Percentiles rank a stretch among this genome's conserved stretches.
Evolutionary conservation across 805 yeast genomes (phyloP).

Genomic region (Teunomyces barrocoloradensis): DNA sequence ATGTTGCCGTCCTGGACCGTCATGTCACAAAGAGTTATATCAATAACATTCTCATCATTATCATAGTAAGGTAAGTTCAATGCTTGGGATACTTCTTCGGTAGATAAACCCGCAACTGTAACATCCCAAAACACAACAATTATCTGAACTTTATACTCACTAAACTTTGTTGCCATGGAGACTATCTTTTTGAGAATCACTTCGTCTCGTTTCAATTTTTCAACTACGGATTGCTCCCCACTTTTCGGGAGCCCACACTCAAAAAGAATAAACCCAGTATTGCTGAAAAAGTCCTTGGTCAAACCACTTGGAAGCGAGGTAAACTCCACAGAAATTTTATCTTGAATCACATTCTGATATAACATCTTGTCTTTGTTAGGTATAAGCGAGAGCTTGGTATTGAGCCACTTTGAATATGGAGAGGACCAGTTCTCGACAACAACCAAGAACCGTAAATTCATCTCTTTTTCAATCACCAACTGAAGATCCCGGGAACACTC

Average conservation of each 20-base stretch:
- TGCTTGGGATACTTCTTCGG: conserved; percentile 12
- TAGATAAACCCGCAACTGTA: conserved; percentile 14
- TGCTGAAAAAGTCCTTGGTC: conserved; percentile 36
- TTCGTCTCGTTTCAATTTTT: conserved; percentile 38
- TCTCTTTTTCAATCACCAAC: conserved; percentile 17
- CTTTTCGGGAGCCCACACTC: conserved; percentile 45
- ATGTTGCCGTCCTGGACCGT: conserved; percentile 22
- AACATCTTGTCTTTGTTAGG: conserved; percentile 24
- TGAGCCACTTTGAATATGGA: conserved; percentile 50
- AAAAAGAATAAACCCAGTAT: conserved; percentile 45
- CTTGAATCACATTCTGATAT: conserved; percentile 24
- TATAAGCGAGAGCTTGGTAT: conserved; percentile 40
- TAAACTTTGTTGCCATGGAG: conserved; percentile 29
- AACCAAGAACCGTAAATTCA: conserved; percentile 35
- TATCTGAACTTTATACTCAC: conserved; percentile 39
- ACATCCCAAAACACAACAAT: conserved; percentile 44
- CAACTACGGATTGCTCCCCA: conserved; percentile 16
- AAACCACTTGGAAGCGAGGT: conserved; percentile 41
- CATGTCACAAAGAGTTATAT: conserved; percentile 34
- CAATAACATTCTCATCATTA: conserved; percentile 14
- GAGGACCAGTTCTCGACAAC: conserved; percentile 49
- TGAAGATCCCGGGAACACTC: conserved; percentile 26
- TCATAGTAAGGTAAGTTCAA: conserved; percentile 15
- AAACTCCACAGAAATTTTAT: conserved; percentile 30
- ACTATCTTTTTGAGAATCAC: conserved; percentile 33